Evolutionary conservation across 2,329 filamentous ascomycete genomes (phyloP).

Genomic region (Aureobasidium vineae): DNA sequence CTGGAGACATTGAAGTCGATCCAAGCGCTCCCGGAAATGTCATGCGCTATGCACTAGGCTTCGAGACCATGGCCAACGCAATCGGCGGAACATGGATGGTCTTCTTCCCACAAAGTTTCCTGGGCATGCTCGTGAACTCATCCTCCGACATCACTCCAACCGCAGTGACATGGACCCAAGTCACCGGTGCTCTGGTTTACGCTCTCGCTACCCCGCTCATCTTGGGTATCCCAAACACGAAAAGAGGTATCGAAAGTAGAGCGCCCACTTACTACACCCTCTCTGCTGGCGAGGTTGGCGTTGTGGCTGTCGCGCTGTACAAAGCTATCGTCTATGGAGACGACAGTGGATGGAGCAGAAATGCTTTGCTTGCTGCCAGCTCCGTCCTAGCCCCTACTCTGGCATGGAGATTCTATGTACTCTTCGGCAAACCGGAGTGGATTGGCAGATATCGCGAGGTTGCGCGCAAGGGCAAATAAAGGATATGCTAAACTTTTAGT

Average conservation of each 20-base stretch:
- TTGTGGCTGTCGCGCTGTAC: constrained; percentile 4
- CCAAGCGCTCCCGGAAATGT: constrained; percentile 3
- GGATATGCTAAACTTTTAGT: neutral
- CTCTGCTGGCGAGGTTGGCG: constrained; percentile 3
- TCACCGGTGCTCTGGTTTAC: constrained; percentile 6
- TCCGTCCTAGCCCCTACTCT: neutral
- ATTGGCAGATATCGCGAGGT: constrained; percentile 14
- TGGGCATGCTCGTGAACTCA: constrained; percentile 7
- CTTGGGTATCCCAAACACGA: neutral
- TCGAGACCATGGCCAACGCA: constrained; percentile 7
- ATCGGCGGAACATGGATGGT: constrained; percentile 21
- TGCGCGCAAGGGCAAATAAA: neutral
- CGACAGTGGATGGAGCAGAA: constrained; percentile 3
- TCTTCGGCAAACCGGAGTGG: constrained; percentile 17
- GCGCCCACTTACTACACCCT: constrained; percentile 7
- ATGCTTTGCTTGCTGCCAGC: neutral
- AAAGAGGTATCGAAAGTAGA: constrained; percentile 15
- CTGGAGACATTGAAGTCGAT: constrained; percentile 5
- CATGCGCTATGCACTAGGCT: constrained; percentile 2
- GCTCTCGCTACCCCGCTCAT: constrained; percentile 15
- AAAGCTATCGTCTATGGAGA: constrained; percentile 8
- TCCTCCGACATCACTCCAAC: neutral
- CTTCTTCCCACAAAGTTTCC: constrained; percentile 1
- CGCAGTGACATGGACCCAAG: constrained; percentile 7
- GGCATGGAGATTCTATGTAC: constrained; percentile 15